A percentile compares a stretch with the other conserved stretches of the same genome.
Evolutionary conservation across 108 stramenopile genomes (phyloP).

Genomic region (Fragilariopsis cylindrus): DNA sequence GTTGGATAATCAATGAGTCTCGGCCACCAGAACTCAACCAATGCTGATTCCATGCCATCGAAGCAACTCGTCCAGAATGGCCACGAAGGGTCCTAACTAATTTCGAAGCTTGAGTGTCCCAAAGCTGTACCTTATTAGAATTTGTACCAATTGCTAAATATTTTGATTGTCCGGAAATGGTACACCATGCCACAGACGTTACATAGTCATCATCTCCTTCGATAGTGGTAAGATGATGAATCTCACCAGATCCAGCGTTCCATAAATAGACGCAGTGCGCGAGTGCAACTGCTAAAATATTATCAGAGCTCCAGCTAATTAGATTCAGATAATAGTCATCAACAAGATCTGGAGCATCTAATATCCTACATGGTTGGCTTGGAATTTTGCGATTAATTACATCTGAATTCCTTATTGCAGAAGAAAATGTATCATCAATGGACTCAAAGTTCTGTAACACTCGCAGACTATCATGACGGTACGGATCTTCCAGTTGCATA

Average conservation of each 20-base stretch:
- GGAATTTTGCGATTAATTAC: conserved; percentile 83
- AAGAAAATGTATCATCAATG: conserved; percentile 22
- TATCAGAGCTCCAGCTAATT: conserved; percentile 91
- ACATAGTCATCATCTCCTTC: conserved; percentile 92
- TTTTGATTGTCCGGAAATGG: conserved; percentile 70
- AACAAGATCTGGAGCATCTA: conserved; percentile 98
- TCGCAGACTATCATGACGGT: conserved; percentile 48
- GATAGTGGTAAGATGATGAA: conserved; percentile 88
- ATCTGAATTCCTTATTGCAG: conserved; percentile 13
- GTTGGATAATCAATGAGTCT: conserved; percentile 92
- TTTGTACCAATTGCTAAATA: conserved; percentile 94
- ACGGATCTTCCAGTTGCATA: conserved; percentile 42
- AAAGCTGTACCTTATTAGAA: conserved; percentile 70
- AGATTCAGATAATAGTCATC: conserved; percentile 99
- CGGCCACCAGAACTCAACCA: conserved; percentile 86
- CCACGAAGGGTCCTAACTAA: conserved; percentile 84
- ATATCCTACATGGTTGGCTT: conserved; percentile 90
- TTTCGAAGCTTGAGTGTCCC: conserved; percentile 73
- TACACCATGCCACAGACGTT: conserved; percentile 94
- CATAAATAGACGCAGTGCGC: conserved; percentile 98
- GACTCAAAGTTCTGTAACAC: conserved; percentile 38
- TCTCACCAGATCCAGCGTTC: conserved; percentile 95
- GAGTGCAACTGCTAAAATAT: conserved; percentile 96
- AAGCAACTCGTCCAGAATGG: conserved; percentile 91
- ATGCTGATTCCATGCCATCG: conserved; percentile 95